A percentile compares a stretch with the other conserved stretches of the same genome.
phyloP scores from a whole-genome alignment of 768 basidiomycete genomes.

The Harrya chromipes region DNA sequence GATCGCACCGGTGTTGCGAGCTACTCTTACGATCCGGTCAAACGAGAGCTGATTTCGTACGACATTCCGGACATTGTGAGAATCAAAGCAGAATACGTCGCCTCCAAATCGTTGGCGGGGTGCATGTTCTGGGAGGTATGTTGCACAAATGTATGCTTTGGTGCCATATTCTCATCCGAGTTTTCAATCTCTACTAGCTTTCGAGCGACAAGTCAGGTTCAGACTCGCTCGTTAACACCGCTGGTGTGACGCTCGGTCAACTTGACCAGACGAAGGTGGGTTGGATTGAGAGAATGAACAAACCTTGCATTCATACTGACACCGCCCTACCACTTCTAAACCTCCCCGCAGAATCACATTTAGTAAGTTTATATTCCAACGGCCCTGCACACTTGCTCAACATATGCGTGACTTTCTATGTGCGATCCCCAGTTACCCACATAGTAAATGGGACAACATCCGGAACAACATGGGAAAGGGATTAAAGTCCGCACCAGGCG shows the following conservation, averaged over 20 bases:
- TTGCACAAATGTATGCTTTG: not conserved
- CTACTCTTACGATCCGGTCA: conserved; percentile 73
- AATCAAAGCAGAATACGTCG: conserved; percentile 67
- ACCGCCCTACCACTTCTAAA: no score
- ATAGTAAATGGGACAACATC: conserved; percentile 72
- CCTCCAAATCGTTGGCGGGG: conserved; percentile 55
- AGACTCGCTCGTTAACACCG: conserved; percentile 55
- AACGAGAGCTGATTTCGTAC: conserved; percentile 68
- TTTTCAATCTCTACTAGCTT: conserved; percentile 29
- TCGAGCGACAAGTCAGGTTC: conserved; percentile 59
- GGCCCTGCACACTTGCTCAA: not conserved
- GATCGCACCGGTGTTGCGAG: conserved; percentile 68
- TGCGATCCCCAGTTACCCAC: conserved; percentile 46
- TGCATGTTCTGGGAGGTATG: conserved; percentile 71
- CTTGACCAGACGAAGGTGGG: conserved; percentile 53
- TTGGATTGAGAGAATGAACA: not conserved
- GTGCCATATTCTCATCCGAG: no score
- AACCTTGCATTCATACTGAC: no score
- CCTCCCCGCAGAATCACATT: conserved; percentile 50
- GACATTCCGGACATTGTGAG: conserved; percentile 68
- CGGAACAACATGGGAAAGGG: conserved; percentile 55
- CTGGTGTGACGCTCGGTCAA: conserved; percentile 43
- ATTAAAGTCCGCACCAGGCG: conserved; percentile 8
- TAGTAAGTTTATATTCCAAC: conserved; percentile 31
- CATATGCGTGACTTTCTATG: not conserved